Percentiles rank a stretch among this genome's conserved stretches.
phyloP scores from a whole-genome alignment of 129 eudicot genomes.

The Chrysanthemum lavandulifolium region DNA sequence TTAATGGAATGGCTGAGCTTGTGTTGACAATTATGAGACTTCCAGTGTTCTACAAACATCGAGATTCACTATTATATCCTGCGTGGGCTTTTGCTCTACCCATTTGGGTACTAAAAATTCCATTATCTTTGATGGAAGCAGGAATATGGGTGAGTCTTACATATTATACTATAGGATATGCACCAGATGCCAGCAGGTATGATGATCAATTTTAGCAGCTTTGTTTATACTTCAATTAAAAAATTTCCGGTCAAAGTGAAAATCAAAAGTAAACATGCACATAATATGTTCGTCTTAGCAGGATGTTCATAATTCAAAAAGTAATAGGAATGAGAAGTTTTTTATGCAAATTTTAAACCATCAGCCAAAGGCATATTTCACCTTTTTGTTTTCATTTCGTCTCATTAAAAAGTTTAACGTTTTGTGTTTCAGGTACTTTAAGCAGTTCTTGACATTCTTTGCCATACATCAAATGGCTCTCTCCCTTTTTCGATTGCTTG shows the following conservation, averaged over 20 bases:
- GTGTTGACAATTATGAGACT: constrained; percentile 28
- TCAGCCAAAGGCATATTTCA: too few species aligned
- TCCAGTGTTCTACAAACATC: constrained; percentile 31
- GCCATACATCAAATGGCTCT: constrained; percentile 79
- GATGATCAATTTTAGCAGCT: too few species aligned
- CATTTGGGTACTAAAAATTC: constrained; percentile 31
- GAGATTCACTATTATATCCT: constrained; percentile 26
- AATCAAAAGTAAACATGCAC: too few species aligned
- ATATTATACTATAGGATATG: constrained; percentile 31
- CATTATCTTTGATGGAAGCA: constrained; percentile 23
- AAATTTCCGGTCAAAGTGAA: too few species aligned
- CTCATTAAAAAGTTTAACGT: neutral
- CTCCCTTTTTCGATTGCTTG: constrained; percentile 63
- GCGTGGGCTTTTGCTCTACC: constrained; percentile 33
- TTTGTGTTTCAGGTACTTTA: constrained; percentile 42
- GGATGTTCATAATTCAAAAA: too few species aligned
- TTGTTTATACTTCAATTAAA: neutral
- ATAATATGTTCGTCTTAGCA: too few species aligned
- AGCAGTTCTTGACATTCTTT: constrained; percentile 60
- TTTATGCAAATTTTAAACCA: too few species aligned
- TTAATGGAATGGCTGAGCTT: constrained; percentile 35
- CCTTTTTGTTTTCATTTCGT: neutral
- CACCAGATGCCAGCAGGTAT: constrained; percentile 31
- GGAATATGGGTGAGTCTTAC: constrained; percentile 32
- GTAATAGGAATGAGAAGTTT: too few species aligned